These are phyloP conservation scores for Cokeromyces recurvatus DNA, from an alignment of 371 early-diverging fungal species.

Conservation along the genomic window DNA sequence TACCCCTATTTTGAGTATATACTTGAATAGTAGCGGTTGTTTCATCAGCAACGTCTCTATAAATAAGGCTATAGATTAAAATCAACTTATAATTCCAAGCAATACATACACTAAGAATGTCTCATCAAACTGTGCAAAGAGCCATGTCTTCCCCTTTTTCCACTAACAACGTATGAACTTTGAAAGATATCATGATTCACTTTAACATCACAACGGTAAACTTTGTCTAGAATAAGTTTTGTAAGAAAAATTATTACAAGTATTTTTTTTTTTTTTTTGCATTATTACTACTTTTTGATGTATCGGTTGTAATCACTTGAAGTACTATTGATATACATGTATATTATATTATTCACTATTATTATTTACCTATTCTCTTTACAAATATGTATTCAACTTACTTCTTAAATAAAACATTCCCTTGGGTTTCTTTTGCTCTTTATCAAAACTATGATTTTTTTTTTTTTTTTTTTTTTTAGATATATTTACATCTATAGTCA, in stretches of 20 bases:
- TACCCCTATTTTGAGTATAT: conserved; percentile 17
- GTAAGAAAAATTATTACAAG: not conserved
- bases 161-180: conserved; percentile 17
- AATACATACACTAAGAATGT: conserved; percentile 30
- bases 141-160: conserved; percentile 24
- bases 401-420: conserved; percentile 30
- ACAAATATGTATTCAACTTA: not conserved
- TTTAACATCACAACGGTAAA: conserved; percentile 22
- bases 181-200: conserved; percentile 24
- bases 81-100: not conserved
- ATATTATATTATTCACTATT: too few relatives aligned
- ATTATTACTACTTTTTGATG: conserved; percentile 19
- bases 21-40: conserved; percentile 20
- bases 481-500: not conserved
- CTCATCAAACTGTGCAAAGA: conserved; percentile 29
- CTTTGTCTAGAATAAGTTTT: conserved; percentile 9
- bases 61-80: not conserved
- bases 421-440: conserved; percentile 15
- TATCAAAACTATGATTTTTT: too few relatives aligned
- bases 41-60: conserved; percentile 23
- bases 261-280: too few relatives aligned
- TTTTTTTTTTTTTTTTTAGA: not conserved
- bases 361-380: too few relatives aligned
- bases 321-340: conserved; percentile 8
- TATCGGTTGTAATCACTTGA: conserved; percentile 22